These are phyloP conservation scores for Ustulina deusta DNA, from an alignment of 2,329 filamentous ascomycete species.

Conservation along the genomic window DNA sequence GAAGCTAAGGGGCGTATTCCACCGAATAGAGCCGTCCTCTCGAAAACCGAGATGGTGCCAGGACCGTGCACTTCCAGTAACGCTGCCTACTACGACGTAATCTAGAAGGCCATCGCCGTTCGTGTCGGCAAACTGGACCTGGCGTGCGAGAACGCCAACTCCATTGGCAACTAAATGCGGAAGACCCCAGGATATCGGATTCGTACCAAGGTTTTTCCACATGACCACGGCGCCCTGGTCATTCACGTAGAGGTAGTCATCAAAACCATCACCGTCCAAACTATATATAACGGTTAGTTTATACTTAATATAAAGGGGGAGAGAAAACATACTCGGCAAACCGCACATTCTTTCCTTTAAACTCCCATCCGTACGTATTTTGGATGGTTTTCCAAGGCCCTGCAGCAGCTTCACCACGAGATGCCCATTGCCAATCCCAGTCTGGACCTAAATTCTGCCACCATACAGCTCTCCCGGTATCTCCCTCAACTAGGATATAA, in stretches of 20 bases:
- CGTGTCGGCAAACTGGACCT: slow-evolving; percentile 3
- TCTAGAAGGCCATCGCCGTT: not conserved
- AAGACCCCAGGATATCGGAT: slow-evolving; percentile 3
- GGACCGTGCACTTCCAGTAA: not conserved
- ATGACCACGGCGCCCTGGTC: not conserved
- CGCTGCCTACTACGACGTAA: not conserved
- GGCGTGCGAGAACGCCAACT: not conserved
- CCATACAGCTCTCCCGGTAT: slow-evolving; percentile 5
- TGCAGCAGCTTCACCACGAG: not conserved
- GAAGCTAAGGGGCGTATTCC: slow-evolving; percentile 2
- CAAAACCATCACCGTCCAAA: slow-evolving; percentile 3
- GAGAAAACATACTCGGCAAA: slow-evolving; percentile 7
- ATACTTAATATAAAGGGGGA: not conserved
- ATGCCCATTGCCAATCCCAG: not conserved
- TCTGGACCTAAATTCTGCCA: slow-evolving; percentile 3
- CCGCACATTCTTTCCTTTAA: slow-evolving; percentile 2
- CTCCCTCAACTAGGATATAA: slow-evolving; percentile 5
- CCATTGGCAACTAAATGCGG: slow-evolving; percentile 2
- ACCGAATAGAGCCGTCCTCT: not conserved
- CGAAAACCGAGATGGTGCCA: not conserved
- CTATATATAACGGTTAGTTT: not conserved
- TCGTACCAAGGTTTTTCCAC: not conserved
- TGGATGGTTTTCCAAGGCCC: slow-evolving; percentile 6
- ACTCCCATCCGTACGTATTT: slow-evolving; percentile 13
- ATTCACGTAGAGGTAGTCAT: slow-evolving; percentile 7